These are phyloP conservation scores for Sphagnum contortum DNA, from an alignment of 225 moss, liverwort and hornwort genomes.

Conservation along the genomic window DNA sequence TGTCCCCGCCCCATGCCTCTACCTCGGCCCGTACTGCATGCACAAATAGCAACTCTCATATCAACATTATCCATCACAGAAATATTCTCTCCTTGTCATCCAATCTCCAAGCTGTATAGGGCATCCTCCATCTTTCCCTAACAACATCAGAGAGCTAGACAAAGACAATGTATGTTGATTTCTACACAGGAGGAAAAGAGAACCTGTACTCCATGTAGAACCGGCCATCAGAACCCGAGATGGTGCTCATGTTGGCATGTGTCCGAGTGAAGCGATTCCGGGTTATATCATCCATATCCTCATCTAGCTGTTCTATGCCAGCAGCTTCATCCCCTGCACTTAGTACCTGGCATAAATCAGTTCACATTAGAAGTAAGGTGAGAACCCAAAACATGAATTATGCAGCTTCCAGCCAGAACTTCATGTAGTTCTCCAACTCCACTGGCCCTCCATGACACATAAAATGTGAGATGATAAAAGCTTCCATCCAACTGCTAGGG, in stretches of 20 bases:
- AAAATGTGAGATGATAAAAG: no score
- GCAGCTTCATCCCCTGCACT: constrained; percentile 89
- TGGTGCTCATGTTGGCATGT: constrained; percentile 66
- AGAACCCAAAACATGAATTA: background rate
- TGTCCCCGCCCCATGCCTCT: constrained; percentile 43
- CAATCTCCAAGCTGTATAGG: no score
- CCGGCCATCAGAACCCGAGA: constrained; percentile 87
- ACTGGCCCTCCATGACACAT: no score
- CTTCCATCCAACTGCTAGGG: no score
- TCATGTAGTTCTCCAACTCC: no score
- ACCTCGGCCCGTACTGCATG: constrained; percentile 57
- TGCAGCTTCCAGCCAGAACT: background rate
- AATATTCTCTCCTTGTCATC: no score
- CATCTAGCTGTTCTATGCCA: constrained; percentile 80
- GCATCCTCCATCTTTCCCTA: no score
- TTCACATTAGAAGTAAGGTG: background rate
- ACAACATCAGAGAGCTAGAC: no score
- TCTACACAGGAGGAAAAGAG: background rate
- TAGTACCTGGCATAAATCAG: constrained; percentile 49
- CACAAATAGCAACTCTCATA: no score
- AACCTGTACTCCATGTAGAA: constrained; percentile 94
- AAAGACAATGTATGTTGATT: no score
- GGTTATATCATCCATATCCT: constrained; percentile 90
- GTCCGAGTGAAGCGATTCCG: constrained; percentile 62
- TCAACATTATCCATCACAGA: no score